Evolutionary conservation across 169 alveolate species (phyloP).

Genomic region (Plasmodium inui): DNA sequence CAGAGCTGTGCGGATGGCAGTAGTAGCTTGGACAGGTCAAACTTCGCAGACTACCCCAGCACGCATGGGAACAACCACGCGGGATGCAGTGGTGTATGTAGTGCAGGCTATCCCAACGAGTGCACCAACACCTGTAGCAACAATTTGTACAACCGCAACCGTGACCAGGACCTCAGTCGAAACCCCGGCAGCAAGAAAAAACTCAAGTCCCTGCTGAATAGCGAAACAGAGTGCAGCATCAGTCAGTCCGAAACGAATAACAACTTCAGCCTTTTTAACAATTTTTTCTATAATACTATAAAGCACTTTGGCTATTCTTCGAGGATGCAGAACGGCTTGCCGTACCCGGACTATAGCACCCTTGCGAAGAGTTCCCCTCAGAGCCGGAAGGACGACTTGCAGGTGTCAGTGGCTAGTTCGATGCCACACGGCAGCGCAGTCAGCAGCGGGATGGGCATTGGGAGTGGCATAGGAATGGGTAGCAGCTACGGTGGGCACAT

Average conservation of each 20-base stretch:
- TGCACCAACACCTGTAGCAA: not conserved
- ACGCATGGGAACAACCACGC: not conserved
- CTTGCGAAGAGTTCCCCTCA: not conserved
- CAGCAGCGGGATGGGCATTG: not conserved
- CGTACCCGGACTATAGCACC: slow-evolving; percentile 16
- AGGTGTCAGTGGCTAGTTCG: not conserved
- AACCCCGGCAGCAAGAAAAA: slow-evolving; percentile 6
- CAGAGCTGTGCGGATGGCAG: slow-evolving; percentile 21
- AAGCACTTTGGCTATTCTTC: slow-evolving; percentile 66
- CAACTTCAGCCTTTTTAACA: slow-evolving; percentile 68
- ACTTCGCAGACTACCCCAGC: not conserved
- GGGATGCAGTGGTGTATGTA: not conserved
- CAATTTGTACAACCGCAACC: not conserved
- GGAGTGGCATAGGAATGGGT: not conserved
- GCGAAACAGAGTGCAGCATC: slow-evolving; percentile 75
- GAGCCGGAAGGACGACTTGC: slow-evolving; percentile 11
- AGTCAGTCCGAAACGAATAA: slow-evolving; percentile 76
- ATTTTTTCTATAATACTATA: slow-evolving; percentile 45
- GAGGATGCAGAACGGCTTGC: not conserved
- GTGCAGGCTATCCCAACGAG: not conserved
- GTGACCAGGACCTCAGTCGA: not conserved
- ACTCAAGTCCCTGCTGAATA: slow-evolving; percentile 32
- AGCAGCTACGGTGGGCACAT: not conserved
- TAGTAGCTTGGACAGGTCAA: slow-evolving; percentile 13
- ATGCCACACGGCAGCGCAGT: slow-evolving; percentile 8